Evolutionary conservation across 805 yeast species (phyloP).

Genomic region (Lipomyces starkeyi): DNA sequence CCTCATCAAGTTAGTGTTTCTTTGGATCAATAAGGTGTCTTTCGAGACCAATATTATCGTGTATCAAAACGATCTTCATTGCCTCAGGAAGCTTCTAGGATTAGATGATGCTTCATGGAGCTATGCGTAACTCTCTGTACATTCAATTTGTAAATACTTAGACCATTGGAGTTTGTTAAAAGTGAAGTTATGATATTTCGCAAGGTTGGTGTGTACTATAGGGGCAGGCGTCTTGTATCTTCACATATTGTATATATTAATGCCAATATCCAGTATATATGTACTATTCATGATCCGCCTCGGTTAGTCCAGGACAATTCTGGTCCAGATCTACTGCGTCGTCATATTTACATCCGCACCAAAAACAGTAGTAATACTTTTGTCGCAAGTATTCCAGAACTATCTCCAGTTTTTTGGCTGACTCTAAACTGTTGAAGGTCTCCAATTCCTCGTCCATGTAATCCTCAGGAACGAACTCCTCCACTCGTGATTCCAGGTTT

Average conservation of each 20-base stretch:
- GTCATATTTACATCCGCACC: slow-evolving; percentile 54
- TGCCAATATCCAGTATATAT: not conserved
- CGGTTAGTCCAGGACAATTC: slow-evolving; percentile 58
- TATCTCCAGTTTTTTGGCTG: slow-evolving; percentile 45
- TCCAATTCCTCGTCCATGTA: slow-evolving; percentile 43
- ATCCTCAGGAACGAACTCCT: slow-evolving; percentile 17
- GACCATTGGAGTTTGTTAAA: not conserved
- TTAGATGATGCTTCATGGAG: not conserved
- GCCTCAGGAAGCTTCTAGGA: slow-evolving; percentile 2
- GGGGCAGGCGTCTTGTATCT: slow-evolving; percentile 1
- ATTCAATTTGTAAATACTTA: not conserved
- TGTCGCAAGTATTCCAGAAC: slow-evolving; percentile 51
- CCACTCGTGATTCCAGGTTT: slow-evolving; percentile 13
- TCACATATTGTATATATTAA: not conserved
- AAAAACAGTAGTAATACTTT: slow-evolving; percentile 55
- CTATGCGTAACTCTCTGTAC: not conserved
- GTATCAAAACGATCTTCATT: not conserved
- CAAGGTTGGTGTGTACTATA: not conserved
- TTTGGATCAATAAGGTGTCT: slow-evolving; percentile 13
- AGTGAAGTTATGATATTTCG: not conserved
- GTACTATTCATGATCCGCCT: slow-evolving; percentile 50
- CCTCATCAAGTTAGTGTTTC: slow-evolving; percentile 12
- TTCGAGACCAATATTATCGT: not conserved
- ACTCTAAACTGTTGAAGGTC: slow-evolving; percentile 42
- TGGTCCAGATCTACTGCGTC: slow-evolving; percentile 49